A percentile compares a stretch with the other conserved stretches of the same genome.
phyloP scores from a whole-genome alignment of 176 grass and related monocot species.

The Alloteropsis semialata region DNA sequence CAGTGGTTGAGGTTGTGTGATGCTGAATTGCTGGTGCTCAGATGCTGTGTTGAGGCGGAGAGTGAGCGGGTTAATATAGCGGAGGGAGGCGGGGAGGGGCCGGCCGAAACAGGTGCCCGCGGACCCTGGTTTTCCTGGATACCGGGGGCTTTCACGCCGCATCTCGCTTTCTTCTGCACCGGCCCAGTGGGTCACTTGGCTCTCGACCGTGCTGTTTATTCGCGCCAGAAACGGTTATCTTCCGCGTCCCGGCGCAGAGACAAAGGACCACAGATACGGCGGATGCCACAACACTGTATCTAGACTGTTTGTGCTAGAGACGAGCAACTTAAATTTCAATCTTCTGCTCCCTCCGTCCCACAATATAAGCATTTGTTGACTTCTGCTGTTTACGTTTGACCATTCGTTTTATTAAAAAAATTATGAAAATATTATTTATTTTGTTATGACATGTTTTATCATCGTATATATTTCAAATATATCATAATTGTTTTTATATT shows the following conservation, averaged over 20 bases:
- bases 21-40: neutral
- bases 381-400: too few species aligned
- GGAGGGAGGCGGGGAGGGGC: neutral
- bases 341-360: too few species aligned
- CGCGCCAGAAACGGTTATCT: neutral
- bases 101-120: neutral
- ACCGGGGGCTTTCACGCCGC: neutral
- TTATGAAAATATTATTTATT: too few species aligned
- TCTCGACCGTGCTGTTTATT: neutral
- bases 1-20: neutral
- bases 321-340: too few species aligned
- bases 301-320: neutral
- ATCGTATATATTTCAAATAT: too few species aligned
- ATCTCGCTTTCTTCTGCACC: neutral
- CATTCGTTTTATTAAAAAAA: too few species aligned
- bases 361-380: too few species aligned
- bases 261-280: neutral
- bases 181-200: neutral
- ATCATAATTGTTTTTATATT: too few species aligned
- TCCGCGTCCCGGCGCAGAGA: neutral
- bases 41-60: neutral
- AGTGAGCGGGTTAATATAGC: neutral
- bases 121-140: slow-evolving; percentile 16
- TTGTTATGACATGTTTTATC: too few species aligned
- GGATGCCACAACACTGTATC: neutral